Conservation (phyloP, 345 rosid genomes). For the Moricandia moricandioides region DNA sequence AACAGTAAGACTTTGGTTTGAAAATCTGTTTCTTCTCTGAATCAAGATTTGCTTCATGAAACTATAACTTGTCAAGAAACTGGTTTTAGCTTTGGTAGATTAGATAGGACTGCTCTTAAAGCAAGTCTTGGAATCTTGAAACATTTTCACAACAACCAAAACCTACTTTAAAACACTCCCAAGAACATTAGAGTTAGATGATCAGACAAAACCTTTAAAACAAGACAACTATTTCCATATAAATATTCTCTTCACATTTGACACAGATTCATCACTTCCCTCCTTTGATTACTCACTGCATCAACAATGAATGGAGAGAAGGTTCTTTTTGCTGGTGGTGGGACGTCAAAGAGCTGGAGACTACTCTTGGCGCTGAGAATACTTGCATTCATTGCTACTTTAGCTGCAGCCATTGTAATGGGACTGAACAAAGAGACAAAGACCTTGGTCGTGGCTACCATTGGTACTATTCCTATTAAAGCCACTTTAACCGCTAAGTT, state of each 20-base stretch:
- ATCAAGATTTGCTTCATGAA: neutral
- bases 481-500: conserved; percentile 80
- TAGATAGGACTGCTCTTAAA: conserved; percentile 23
- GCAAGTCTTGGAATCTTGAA: conserved; percentile 2
- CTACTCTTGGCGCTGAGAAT: conserved; percentile 53
- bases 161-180: conserved; percentile 19
- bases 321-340: neutral
- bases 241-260: neutral
- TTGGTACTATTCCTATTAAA: conserved; percentile 60
- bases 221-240: conserved; percentile 5
- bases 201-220: conserved; percentile 1
- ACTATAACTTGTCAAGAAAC: neutral
- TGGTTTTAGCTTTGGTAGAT: conserved; percentile 25
- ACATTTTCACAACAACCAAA: conserved; percentile 23
- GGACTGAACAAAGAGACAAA: conserved; percentile 70
- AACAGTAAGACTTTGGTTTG: conserved; percentile 5
- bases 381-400: conserved; percentile 66
- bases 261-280: neutral
- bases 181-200: conserved; percentile 9
- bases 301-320: conserved; percentile 22
- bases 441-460: conserved; percentile 68
- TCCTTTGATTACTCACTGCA: neutral
- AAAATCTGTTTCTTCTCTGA: conserved; percentile 1
- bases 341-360: conserved; percentile 29
- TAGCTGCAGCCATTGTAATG: conserved; percentile 83